phyloP scores from a whole-genome alignment of 257 asterid species.

The Solanum tarijense region DNA sequence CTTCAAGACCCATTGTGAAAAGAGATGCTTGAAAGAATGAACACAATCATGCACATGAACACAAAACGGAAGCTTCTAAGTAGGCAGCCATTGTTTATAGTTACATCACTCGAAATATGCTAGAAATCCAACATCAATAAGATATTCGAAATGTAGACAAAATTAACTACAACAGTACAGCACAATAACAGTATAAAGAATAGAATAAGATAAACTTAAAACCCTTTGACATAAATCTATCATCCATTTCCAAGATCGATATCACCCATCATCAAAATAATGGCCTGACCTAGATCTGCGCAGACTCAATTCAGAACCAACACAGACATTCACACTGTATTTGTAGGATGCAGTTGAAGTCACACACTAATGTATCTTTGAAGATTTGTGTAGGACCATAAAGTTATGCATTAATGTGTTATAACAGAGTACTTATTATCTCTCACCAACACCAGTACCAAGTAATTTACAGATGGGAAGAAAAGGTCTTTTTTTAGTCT shows the following conservation, averaged over 20 bases:
- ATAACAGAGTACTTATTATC: background rate
- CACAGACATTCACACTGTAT: background rate
- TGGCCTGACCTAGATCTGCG: background rate
- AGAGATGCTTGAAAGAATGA: background rate
- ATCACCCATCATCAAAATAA: background rate
- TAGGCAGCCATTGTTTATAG: background rate
- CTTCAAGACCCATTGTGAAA: background rate
- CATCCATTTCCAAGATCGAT: background rate
- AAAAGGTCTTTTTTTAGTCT: background rate
- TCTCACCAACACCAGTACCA: background rate
- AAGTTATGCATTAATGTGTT: background rate
- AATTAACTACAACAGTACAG: background rate
- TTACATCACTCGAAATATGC: background rate
- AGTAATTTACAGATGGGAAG: background rate
- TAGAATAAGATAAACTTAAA: background rate
- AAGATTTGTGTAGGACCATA: background rate
- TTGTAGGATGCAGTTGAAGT: background rate
- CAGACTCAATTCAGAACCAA: background rate
- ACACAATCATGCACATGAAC: background rate
- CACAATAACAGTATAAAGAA: background rate
- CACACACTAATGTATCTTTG: background rate
- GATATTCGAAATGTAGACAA: background rate
- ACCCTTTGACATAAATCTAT: background rate
- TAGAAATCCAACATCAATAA: background rate
- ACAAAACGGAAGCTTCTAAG: background rate